Percentiles rank a stretch among this genome's conserved stretches.
These are phyloP conservation scores for Purpureocillium lavendulum DNA, from an alignment of 2,329 filamentous ascomycete genomes.

Conservation along the genomic window DNA sequence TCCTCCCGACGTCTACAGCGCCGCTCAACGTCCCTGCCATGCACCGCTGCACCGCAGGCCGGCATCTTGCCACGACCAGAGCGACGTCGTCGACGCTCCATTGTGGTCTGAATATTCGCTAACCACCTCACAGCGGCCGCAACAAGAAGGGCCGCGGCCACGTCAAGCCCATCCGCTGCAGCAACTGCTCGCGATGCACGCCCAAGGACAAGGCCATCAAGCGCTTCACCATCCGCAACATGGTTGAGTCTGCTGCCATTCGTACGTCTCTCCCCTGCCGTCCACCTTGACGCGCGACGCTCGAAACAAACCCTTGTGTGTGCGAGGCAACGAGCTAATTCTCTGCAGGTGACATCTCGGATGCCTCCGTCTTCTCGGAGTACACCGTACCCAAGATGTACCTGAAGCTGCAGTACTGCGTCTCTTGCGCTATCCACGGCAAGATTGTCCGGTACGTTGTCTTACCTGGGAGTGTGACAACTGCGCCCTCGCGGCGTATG, in stretches of 20 bases:
- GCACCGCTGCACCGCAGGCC: too few relatives aligned
- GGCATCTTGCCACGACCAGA: too few relatives aligned
- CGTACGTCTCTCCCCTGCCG: slow-evolving; percentile 59
- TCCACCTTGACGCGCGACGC: too few relatives aligned
- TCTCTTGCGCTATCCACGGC: slow-evolving; percentile 99
- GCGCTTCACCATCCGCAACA: slow-evolving; percentile 99
- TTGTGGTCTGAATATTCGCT: too few relatives aligned
- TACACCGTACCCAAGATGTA: slow-evolving; percentile 99
- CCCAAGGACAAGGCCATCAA: slow-evolving; percentile 99
- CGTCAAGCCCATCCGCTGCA: slow-evolving; percentile 93
- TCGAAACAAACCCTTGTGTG: too few relatives aligned
- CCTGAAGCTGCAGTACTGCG: slow-evolving; percentile 99
- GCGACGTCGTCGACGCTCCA: slow-evolving; percentile 10
- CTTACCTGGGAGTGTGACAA: slow-evolving; percentile 50
- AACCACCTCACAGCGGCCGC: slow-evolving; percentile 63
- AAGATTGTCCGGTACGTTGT: slow-evolving; percentile 98
- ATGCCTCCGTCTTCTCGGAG: slow-evolving; percentile 98
- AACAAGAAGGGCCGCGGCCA: slow-evolving; percentile 99
- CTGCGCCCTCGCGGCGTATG: slow-evolving; percentile 39
- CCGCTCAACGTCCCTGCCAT: too few relatives aligned
- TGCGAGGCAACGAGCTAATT: too few relatives aligned
- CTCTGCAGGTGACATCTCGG: slow-evolving; percentile 99
- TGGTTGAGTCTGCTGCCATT: slow-evolving; percentile 99
- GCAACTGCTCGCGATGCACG: slow-evolving; percentile 72
- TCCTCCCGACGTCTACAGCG: slow-evolving; percentile 1